These are phyloP conservation scores for Rhizophagus sp. DNA, from an alignment of 192 early-diverging fungal genomes.

Conservation along the genomic window DNA sequence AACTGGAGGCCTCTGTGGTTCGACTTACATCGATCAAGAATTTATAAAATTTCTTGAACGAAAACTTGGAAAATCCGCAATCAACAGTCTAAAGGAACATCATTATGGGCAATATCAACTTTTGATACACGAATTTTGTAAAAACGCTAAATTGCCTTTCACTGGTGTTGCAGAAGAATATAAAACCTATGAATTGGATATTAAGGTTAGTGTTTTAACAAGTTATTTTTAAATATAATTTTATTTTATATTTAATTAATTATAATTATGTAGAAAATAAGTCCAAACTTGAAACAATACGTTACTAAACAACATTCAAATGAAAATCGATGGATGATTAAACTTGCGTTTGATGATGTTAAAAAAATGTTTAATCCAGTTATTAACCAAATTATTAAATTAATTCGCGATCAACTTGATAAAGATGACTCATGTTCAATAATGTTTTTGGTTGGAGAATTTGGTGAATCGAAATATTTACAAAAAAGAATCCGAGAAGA, in stretches of 20 bases:
- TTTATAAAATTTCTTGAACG: slow-evolving; percentile 4
- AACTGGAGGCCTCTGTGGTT: slow-evolving; percentile 8
- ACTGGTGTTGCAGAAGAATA: background rate
- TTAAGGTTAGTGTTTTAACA: background rate
- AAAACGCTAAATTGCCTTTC: background rate
- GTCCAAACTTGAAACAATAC: background rate
- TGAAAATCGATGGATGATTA: slow-evolving; percentile 1
- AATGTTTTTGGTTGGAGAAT: slow-evolving; percentile 55
- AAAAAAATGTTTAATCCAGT: slow-evolving; percentile 52
- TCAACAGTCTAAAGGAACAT: background rate
- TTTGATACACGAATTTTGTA: slow-evolving; percentile 12
- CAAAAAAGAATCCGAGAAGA: slow-evolving; percentile 45
- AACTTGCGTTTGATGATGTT: background rate
- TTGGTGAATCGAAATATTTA: slow-evolving; percentile 48
- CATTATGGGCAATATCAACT: slow-evolving; percentile 14
- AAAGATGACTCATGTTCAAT: slow-evolving; percentile 34
- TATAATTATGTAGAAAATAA: background rate
- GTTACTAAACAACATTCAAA: background rate
- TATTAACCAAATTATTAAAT: slow-evolving; percentile 35
- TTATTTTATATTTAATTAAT: no score
- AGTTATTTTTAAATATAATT: no score
- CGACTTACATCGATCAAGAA: slow-evolving; percentile 11
- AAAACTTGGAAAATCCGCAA: background rate
- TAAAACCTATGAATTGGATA: background rate
- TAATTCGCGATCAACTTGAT: slow-evolving; percentile 48